Evolutionary conservation across 2,329 filamentous ascomycete genomes (phyloP).

Genomic region (Samsoniella hepiali): DNA sequence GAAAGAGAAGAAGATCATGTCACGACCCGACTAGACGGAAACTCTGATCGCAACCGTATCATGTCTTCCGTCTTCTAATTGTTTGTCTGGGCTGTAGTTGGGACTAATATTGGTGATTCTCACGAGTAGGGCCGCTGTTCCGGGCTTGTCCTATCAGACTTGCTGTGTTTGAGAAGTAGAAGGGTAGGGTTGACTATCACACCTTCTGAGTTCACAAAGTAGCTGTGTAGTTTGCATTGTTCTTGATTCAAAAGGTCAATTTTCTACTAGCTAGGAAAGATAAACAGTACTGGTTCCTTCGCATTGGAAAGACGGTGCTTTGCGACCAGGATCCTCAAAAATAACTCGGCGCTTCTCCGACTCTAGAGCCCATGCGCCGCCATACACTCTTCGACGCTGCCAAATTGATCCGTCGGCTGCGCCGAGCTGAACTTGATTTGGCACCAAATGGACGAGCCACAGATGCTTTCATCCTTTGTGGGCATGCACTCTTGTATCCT

Average conservation of each 20-base stretch:
- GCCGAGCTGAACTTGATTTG: no score
- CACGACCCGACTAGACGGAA: background rate
- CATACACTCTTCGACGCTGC: background rate
- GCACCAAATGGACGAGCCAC: background rate
- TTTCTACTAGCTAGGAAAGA: background rate
- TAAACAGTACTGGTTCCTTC: no score
- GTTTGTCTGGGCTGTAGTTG: no score
- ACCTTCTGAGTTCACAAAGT: no score
- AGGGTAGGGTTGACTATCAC: no score
- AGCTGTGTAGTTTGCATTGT: no score
- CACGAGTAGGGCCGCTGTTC: no score
- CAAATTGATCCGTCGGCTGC: background rate
- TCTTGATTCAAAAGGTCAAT: no score
- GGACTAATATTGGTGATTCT: no score
- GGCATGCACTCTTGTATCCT: background rate
- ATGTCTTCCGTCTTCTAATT: no score
- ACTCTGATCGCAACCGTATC: background rate
- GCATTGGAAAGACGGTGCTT: background rate
- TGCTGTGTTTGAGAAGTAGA: no score
- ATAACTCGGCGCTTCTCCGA: background rate
- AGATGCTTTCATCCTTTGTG: background rate
- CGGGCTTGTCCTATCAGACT: no score
- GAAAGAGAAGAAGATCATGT: background rate
- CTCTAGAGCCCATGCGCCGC: background rate
- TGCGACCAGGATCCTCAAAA: background rate